Conservation (phyloP, 441 rosid genomes). For the Erodium texanum region DNA sequence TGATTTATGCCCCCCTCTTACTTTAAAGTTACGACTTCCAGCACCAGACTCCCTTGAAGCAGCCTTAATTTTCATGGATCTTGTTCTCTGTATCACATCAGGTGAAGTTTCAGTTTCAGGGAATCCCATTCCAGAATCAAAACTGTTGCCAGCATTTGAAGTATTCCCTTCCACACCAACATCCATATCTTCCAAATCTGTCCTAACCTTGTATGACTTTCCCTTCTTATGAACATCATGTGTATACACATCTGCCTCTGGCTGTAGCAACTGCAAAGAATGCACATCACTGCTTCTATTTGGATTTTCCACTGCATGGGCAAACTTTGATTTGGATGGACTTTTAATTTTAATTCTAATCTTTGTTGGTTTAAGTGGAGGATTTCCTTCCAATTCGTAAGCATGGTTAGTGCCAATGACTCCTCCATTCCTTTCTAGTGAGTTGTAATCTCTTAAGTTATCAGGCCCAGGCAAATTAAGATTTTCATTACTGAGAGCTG, state of each 20-base stretch:
- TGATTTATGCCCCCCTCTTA: conserved; percentile 33
- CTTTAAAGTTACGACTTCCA: conserved; percentile 24
- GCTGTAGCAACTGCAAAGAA: conserved; percentile 20
- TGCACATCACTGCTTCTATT: conserved; percentile 22
- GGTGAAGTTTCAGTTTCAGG: conserved; percentile 29
- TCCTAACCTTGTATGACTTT: conserved; percentile 14
- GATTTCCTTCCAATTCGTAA: conserved; percentile 33
- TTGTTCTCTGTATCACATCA: conserved; percentile 51
- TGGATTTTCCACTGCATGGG: conserved; percentile 26
- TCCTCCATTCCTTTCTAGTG: conserved; percentile 21
- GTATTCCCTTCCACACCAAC: conserved; percentile 25
- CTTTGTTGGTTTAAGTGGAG: conserved; percentile 42
- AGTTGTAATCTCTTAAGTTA: conserved; percentile 17
- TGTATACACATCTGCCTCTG: conserved; percentile 16
- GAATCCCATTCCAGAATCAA: conserved; percentile 24
- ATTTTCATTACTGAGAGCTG: conserved; percentile 17
- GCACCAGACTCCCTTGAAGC: conserved; percentile 35
- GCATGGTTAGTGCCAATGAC: conserved; percentile 25
- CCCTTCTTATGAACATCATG: conserved; percentile 19
- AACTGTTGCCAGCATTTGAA: conserved; percentile 23
- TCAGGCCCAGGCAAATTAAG: conserved; percentile 16
- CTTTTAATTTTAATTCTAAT: conserved; percentile 45
- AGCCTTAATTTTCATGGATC: conserved; percentile 58
- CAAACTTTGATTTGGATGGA: conserved; percentile 28
- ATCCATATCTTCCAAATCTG: conserved; percentile 26